Percentiles rank a stretch among this genome's conserved stretches.
Conservation (phyloP, 176 grass and related monocot species). For the Ananas comosus region DNA sequence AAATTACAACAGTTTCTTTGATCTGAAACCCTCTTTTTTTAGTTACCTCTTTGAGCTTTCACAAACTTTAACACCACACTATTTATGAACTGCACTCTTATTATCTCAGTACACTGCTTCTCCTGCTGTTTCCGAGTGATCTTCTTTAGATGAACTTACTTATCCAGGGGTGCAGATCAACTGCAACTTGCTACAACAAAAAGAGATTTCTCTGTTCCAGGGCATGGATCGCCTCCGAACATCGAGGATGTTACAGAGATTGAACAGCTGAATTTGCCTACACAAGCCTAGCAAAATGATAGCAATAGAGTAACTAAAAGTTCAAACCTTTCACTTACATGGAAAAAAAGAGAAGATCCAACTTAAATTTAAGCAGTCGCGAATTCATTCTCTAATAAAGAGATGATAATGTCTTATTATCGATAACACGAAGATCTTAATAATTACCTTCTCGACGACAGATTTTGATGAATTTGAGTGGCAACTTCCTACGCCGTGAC, state of each 20-base stretch:
- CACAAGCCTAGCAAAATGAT: slow-evolving; percentile 31
- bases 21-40: background rate
- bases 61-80: no score
- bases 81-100: background rate
- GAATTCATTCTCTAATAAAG: no score
- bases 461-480: slow-evolving; percentile 26
- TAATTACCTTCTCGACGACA: slow-evolving; percentile 30
- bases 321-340: background rate
- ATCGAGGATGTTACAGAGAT: slow-evolving; percentile 22
- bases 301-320: background rate
- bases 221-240: slow-evolving; percentile 43
- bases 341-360: no score
- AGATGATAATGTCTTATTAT: no score
- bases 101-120: background rate
- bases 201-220: slow-evolving; percentile 33
- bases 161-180: slow-evolving; percentile 21
- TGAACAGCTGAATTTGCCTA: slow-evolving; percentile 35
- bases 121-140: background rate
- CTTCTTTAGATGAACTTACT: background rate
- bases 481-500: slow-evolving; percentile 31
- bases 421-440: background rate
- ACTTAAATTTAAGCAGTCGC: no score
- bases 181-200: slow-evolving; percentile 41
- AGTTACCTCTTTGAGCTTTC: background rate
- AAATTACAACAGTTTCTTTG: background rate